These are phyloP conservation scores for Talaromyces ruber DNA, from an alignment of 495 filamentous ascomycete species.

Conservation along the genomic window DNA sequence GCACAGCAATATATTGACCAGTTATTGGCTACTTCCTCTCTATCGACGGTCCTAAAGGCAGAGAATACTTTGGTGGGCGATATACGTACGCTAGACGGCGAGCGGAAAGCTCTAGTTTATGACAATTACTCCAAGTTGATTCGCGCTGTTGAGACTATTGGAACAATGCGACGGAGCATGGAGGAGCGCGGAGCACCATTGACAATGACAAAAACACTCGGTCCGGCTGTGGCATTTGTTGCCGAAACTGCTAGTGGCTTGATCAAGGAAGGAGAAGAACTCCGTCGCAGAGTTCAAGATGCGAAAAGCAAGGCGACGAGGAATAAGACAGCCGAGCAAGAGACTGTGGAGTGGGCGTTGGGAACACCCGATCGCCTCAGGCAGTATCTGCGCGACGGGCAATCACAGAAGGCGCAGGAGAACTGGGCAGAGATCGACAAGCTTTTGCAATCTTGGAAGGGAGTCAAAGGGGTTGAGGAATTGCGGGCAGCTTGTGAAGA, in stretches of 20 bases:
- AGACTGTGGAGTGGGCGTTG: slow-evolving; percentile 67
- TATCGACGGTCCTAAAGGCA: slow-evolving; percentile 54
- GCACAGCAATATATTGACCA: slow-evolving; percentile 36
- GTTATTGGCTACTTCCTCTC: slow-evolving; percentile 44
- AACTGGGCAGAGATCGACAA: slow-evolving; percentile 47
- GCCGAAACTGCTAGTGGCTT: slow-evolving; percentile 66
- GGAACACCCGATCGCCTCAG: slow-evolving; percentile 44
- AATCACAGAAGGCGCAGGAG: slow-evolving; percentile 44
- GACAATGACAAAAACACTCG: slow-evolving; percentile 54
- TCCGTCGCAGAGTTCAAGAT: slow-evolving; percentile 24
- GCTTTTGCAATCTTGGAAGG: slow-evolving; percentile 45
- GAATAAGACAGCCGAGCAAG: slow-evolving; percentile 44
- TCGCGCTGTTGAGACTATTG: slow-evolving; percentile 87
- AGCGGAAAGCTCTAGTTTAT: slow-evolving; percentile 94
- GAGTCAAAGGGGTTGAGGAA: slow-evolving; percentile 53
- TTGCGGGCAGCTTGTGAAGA: slow-evolving; percentile 51
- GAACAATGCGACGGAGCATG: slow-evolving; percentile 50
- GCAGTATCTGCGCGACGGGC: slow-evolving; percentile 39
- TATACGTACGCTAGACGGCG: slow-evolving; percentile 83
- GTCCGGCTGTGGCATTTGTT: slow-evolving; percentile 70
- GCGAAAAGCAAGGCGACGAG: slow-evolving; percentile 23
- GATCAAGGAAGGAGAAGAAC: slow-evolving; percentile 43
- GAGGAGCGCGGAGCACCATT: slow-evolving; percentile 36
- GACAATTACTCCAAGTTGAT: slow-evolving; percentile 98
- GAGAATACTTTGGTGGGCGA: slow-evolving; percentile 54